Conservation (phyloP, 2,329 filamentous ascomycete species). For the Fusarium sp. region DNA sequence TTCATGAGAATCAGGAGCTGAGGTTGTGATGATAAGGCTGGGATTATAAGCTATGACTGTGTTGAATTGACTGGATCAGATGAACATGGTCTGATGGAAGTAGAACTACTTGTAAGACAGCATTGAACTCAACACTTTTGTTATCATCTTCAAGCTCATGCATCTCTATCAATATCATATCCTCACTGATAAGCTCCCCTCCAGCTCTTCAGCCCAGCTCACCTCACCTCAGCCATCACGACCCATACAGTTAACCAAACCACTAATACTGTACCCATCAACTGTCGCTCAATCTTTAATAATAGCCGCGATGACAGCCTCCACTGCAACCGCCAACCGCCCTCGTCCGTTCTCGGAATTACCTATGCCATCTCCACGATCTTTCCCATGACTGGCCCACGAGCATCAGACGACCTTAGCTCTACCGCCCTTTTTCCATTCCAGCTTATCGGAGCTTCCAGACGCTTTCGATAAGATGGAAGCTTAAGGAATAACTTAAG, state of each 20-base stretch:
- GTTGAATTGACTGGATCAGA: not conserved
- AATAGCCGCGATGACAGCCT: constrained; percentile 34
- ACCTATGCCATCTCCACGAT: not conserved
- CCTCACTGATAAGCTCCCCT: constrained; percentile 34
- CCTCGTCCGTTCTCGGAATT: constrained; percentile 31
- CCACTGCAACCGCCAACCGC: constrained; percentile 28
- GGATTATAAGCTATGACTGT: fast-evolving
- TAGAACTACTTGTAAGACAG: too few relatives aligned
- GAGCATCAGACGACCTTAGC: constrained; percentile 16
- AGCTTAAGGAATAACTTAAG: constrained; percentile 2
- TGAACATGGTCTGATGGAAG: fast-evolving
- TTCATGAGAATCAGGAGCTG: not conserved
- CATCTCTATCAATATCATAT: not conserved
- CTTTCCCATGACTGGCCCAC: constrained; percentile 12
- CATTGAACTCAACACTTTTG: not conserved
- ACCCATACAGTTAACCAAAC: constrained; percentile 17
- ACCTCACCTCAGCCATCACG: constrained; percentile 1
- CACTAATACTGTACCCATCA: constrained; percentile 14
- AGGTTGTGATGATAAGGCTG: not conserved
- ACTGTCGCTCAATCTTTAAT: not conserved
- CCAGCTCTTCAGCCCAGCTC: not conserved
- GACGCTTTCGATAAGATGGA: constrained; percentile 19
- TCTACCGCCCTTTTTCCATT: not conserved
- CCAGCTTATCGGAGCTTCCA: constrained; percentile 31
- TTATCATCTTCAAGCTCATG: not conserved